Percentiles rank a stretch among this genome's conserved stretches.
Conservation (phyloP, 2,329 filamentous ascomycete genomes). For the Nigrograna mackinnonii region DNA sequence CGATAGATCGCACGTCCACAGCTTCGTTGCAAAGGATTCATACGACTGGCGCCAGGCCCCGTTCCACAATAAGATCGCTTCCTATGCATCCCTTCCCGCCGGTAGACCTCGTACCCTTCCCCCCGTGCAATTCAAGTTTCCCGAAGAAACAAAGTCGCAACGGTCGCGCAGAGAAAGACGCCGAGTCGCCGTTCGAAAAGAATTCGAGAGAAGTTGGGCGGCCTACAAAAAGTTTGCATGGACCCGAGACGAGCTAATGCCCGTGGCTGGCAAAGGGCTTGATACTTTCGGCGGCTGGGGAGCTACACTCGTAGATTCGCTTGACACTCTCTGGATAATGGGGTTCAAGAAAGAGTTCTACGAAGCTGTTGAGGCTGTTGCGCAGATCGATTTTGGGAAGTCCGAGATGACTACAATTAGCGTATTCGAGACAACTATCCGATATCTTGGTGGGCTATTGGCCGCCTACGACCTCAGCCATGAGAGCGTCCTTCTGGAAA, state of each 20-base stretch:
- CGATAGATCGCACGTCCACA: slow-evolving; percentile 15
- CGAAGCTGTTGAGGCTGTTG: slow-evolving; percentile 48
- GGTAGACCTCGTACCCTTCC: slow-evolving; percentile 42
- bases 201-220: slow-evolving; percentile 48
- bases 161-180: slow-evolving; percentile 30
- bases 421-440: slow-evolving; percentile 57
- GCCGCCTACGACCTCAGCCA: slow-evolving; percentile 42
- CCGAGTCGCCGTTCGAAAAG: slow-evolving; percentile 42
- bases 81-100: slow-evolving; percentile 41
- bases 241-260: slow-evolving; percentile 51
- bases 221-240: slow-evolving; percentile 50
- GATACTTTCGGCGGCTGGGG: slow-evolving; percentile 54
- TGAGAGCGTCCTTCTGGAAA: slow-evolving; percentile 37
- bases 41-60: slow-evolving; percentile 49
- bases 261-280: slow-evolving; percentile 40
- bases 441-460: slow-evolving; percentile 41
- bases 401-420: slow-evolving; percentile 46
- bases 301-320: slow-evolving; percentile 50
- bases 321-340: slow-evolving; percentile 55
- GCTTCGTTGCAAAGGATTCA: slow-evolving; percentile 21
- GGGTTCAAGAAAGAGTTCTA: slow-evolving; percentile 52
- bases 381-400: slow-evolving; percentile 49
- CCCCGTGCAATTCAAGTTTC: slow-evolving; percentile 44
- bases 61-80: slow-evolving; percentile 40
- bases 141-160: slow-evolving; percentile 33